Percentiles rank a stretch among this genome's conserved stretches.
Conservation (phyloP, 164 flowering plant genomes). For the Liriodendron chinense region DNA sequence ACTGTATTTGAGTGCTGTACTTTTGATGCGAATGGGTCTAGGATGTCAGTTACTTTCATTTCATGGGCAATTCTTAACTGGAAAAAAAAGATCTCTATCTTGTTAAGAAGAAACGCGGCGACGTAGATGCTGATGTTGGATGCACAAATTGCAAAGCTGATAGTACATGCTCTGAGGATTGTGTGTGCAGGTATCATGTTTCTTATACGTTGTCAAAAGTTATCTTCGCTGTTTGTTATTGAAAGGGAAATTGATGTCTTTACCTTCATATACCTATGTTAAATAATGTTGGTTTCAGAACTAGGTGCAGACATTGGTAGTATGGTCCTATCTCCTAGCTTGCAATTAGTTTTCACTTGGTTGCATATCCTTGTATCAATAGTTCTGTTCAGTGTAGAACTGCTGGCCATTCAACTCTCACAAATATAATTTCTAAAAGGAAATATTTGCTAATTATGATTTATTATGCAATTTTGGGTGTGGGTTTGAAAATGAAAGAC, state of each 20-base stretch:
- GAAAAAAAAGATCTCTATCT: slow-evolving; percentile 64
- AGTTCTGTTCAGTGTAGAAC: too few relatives aligned
- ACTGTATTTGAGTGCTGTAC: neutral
- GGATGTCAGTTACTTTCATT: neutral
- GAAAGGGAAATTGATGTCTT: neutral
- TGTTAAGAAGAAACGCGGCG: slow-evolving; percentile 79
- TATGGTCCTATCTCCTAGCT: too few relatives aligned
- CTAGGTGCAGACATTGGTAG: neutral
- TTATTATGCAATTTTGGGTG: too few relatives aligned
- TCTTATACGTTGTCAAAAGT: neutral
- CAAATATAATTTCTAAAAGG: too few relatives aligned
- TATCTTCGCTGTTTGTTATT: neutral
- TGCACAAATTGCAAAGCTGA: slow-evolving; percentile 61
- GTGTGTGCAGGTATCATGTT: slow-evolving; percentile 81
- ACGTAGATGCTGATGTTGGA: slow-evolving; percentile 56
- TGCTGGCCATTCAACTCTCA: too few relatives aligned
- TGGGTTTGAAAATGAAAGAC: too few relatives aligned
- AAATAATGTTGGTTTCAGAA: neutral
- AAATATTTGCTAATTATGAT: too few relatives aligned
- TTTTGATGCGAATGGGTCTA: neutral
- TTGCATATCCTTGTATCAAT: too few relatives aligned
- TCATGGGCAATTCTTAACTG: slow-evolving; percentile 36
- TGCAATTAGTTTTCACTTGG: too few relatives aligned
- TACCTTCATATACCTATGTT: neutral
- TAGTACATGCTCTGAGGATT: slow-evolving; percentile 57